Base-by-base conservation (phyloP, 1,284 basidiomycete species). In the Sparassis latifolia region DNA sequence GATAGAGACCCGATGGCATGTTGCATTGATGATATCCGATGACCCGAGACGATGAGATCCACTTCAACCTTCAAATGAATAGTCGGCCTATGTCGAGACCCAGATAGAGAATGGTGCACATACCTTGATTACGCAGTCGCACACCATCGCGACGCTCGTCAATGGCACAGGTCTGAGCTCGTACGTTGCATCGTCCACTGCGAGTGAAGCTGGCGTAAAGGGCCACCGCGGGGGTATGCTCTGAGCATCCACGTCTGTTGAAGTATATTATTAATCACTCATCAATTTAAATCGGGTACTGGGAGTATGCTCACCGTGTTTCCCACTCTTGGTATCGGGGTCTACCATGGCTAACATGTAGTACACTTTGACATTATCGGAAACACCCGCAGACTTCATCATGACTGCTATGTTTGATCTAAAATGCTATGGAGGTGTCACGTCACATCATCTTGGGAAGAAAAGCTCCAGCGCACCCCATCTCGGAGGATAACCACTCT, bases 401-500 rank as follows among this genome's bases (percentile, higher is more conserved):
- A 98, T 65, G 12, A 97, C 76, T 0, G 83, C 97, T 3, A 84
- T 68, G 51, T 85, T 88, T 54, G 78, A 79, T 46, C 75, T 76
- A 67, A 92, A 97, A 66, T 93, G 90, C 90, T 97, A 56, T 31
- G 57, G 30, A 46, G 32, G 48, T 38, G 12, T 43, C 35, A 49
- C 20, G 29, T 48, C 35, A n/a, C 35, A 38, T 20, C 35, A 38
- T 38, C 35, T 38, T 38, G n/a, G 35, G 35, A 9, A n/a, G 9
- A 38, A 7, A 9, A n/a, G n/a, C 7, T 42, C 6, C 12, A 37
- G 65, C 84, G 62, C 64, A 95, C 94, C 48, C 79, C 79, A 63
- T 98, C 89, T 42, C 86, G 79, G 33, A 99, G 69, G 20, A 99
- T 66, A 1, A 99, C 81, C 10, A 98, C 80, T 45, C 97, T 76